These are phyloP conservation scores for Venturiaceae sp. DNA, from an alignment of 2,329 filamentous ascomycete species.

Conservation along the genomic window DNA sequence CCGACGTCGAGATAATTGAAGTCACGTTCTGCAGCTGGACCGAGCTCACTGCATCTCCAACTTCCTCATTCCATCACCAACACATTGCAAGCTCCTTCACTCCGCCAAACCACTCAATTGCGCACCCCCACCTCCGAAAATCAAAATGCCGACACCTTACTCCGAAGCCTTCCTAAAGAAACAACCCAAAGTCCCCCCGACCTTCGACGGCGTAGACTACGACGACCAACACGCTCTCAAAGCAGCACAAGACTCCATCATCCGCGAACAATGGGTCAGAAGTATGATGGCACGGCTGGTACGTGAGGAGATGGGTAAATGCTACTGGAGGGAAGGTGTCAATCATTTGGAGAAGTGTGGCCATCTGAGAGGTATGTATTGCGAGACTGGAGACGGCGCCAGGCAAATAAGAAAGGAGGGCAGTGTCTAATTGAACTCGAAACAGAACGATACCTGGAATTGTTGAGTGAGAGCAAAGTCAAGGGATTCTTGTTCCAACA, in stretches of 20 bases:
- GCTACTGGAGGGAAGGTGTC: constrained; percentile 74
- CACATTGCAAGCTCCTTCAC: not conserved
- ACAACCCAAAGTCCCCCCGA: constrained; percentile 73
- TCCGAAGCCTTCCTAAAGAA: constrained; percentile 72
- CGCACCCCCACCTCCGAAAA: not conserved
- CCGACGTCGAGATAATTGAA: too few species aligned
- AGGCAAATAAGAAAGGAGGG: not conserved
- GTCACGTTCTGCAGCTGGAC: not conserved
- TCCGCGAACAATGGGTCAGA: constrained; percentile 81
- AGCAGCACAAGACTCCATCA: constrained; percentile 70
- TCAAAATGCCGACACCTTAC: constrained; percentile 70
- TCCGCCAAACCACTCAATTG: not conserved
- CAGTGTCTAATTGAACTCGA: not conserved
- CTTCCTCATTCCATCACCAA: not conserved
- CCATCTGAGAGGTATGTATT: constrained; percentile 57
- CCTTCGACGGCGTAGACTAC: constrained; percentile 80
- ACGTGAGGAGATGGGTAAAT: constrained; percentile 74
- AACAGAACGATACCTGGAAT: constrained; percentile 67
- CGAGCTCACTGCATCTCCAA: too few species aligned
- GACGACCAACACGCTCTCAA: constrained; percentile 74
- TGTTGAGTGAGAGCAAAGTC: constrained; percentile 67
- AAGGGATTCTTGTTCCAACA: constrained; percentile 73
- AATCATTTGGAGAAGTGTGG: constrained; percentile 87
- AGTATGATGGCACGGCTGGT: constrained; percentile 83
- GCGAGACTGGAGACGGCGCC: not conserved